These are phyloP conservation scores for Ogataea glucozyma DNA, from an alignment of 805 yeast species.

Conservation along the genomic window DNA sequence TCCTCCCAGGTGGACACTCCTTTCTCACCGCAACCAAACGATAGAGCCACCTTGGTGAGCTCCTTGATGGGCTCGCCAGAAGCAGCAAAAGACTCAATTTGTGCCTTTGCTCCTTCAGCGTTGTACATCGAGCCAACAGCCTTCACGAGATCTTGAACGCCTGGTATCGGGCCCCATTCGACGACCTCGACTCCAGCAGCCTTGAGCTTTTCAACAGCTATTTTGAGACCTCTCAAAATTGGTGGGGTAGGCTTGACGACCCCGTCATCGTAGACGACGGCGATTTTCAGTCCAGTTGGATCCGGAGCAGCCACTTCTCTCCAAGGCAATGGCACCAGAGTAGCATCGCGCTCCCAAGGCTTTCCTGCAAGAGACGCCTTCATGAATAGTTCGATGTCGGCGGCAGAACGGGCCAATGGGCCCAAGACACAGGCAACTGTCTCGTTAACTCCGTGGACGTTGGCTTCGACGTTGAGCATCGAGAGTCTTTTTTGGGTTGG, in stretches of 20 bases:
- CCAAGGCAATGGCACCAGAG: slow-evolving; percentile 53
- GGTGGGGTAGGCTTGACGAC: slow-evolving; percentile 55
- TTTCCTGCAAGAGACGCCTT: slow-evolving; percentile 45
- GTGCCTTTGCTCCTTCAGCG: slow-evolving; percentile 60
- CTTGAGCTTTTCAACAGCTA: slow-evolving; percentile 50
- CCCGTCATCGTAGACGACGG: slow-evolving; percentile 49
- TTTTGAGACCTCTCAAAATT: slow-evolving; percentile 42
- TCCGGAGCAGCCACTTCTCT: slow-evolving; percentile 36
- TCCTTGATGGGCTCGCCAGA: slow-evolving; percentile 69
- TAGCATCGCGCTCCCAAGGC: slow-evolving; percentile 59
- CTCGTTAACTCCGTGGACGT: slow-evolving; percentile 47
- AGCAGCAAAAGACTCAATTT: slow-evolving; percentile 44
- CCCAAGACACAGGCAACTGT: slow-evolving; percentile 47
- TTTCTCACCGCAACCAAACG: slow-evolving; percentile 56
- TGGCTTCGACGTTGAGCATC: slow-evolving; percentile 36
- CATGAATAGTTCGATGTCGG: slow-evolving; percentile 52
- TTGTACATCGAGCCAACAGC: slow-evolving; percentile 54
- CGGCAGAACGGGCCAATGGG: slow-evolving; percentile 47
- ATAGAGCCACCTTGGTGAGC: slow-evolving; percentile 53
- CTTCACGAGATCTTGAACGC: slow-evolving; percentile 54
- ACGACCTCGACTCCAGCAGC: slow-evolving; percentile 56
- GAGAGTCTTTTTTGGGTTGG: slow-evolving; percentile 54
- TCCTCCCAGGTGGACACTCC: slow-evolving; percentile 47
- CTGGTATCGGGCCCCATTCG: slow-evolving; percentile 54
- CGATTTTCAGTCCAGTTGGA: slow-evolving; percentile 43